Conservation (phyloP, 768 basidiomycete genomes). For the Myochromella boudieri region DNA sequence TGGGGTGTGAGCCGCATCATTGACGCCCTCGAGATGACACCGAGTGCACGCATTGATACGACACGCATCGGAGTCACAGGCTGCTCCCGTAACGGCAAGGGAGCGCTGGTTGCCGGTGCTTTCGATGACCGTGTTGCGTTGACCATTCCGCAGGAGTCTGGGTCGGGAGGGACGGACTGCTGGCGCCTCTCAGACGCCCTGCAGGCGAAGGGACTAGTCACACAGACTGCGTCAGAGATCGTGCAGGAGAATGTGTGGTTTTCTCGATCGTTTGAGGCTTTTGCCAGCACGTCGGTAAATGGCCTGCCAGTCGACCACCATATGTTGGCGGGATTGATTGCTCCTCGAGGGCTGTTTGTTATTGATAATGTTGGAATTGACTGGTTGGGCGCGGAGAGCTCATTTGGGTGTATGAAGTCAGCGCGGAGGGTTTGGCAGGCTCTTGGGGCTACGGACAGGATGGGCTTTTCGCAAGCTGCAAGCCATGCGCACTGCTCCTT, state of each 20-base stretch:
- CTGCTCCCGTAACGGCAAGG: slow-evolving; percentile 61
- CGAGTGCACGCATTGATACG: slow-evolving; percentile 45
- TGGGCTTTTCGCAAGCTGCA: slow-evolving; percentile 54
- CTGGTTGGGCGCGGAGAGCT: slow-evolving; percentile 52
- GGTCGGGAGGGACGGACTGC: slow-evolving; percentile 56
- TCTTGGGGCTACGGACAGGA: slow-evolving; percentile 41
- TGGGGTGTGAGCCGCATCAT: slow-evolving; percentile 61
- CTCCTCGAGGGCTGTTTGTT: slow-evolving; percentile 50
- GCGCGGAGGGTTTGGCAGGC: slow-evolving; percentile 51
- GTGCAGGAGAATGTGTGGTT: slow-evolving; percentile 64
- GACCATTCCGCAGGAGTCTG: slow-evolving; percentile 61
- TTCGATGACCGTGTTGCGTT: slow-evolving; percentile 55
- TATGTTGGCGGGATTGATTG: slow-evolving; percentile 50
- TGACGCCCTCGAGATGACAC: slow-evolving; percentile 52
- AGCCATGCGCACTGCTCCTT: slow-evolving; percentile 54
- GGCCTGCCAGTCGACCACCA: slow-evolving; percentile 60
- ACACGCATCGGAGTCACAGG: slow-evolving; percentile 51
- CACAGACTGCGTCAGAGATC: slow-evolving; percentile 57
- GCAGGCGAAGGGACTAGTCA: slow-evolving; percentile 35
- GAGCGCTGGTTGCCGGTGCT: slow-evolving; percentile 55
- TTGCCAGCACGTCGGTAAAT: slow-evolving; percentile 38
- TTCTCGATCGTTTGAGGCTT: slow-evolving; percentile 46
- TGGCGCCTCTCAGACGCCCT: slow-evolving; percentile 58
- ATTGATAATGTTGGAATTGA: slow-evolving; percentile 56
- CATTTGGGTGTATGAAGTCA: slow-evolving; percentile 49